A percentile compares a stretch with the other conserved stretches of the same genome.
phyloP scores from a whole-genome alignment of 1,284 basidiomycete species.

The Pholiota adiposa region DNA sequence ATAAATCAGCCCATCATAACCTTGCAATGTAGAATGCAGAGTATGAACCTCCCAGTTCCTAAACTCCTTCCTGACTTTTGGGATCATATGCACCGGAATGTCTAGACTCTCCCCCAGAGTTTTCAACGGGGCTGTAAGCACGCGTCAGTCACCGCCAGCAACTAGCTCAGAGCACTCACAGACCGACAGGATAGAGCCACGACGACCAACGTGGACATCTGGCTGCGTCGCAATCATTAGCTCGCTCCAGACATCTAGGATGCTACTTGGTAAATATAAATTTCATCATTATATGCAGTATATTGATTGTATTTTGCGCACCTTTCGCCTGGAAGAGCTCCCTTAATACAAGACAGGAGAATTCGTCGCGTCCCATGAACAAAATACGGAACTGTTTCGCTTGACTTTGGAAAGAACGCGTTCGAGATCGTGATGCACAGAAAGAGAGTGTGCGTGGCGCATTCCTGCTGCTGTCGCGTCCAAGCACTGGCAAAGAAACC shows the following conservation, averaged over 20 bases:
- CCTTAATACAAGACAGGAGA: slow-evolving; percentile 65
- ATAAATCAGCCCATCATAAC: no score
- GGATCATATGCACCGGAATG: slow-evolving; percentile 62
- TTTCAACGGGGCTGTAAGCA: slow-evolving; percentile 60
- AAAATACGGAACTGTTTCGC: slow-evolving; percentile 42
- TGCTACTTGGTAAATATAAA: slow-evolving; percentile 16
- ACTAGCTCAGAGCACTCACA: slow-evolving; percentile 45
- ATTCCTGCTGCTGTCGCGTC: no score
- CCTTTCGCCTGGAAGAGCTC: slow-evolving; percentile 55
- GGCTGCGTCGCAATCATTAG: slow-evolving; percentile 66
- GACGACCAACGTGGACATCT: slow-evolving; percentile 55
- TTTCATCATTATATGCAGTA: slow-evolving; percentile 3
- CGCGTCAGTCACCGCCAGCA: slow-evolving; percentile 10
- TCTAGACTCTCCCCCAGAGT: slow-evolving; percentile 49
- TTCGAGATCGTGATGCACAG: no score
- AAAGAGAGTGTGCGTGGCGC: no score
- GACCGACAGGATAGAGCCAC: slow-evolving; percentile 52
- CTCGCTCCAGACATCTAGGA: slow-evolving; percentile 62
- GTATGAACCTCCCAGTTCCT: slow-evolving; percentile 57
- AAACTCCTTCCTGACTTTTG: slow-evolving; percentile 57
- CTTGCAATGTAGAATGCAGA: slow-evolving; percentile 8
- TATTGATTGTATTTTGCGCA: slow-evolving; percentile 27
- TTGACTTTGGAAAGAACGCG: neutral
- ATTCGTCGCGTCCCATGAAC: slow-evolving; percentile 76
- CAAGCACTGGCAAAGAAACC: no score